Conservation (phyloP, 2,329 filamentous ascomycete genomes). For the Diaporthe sp. region DNA sequence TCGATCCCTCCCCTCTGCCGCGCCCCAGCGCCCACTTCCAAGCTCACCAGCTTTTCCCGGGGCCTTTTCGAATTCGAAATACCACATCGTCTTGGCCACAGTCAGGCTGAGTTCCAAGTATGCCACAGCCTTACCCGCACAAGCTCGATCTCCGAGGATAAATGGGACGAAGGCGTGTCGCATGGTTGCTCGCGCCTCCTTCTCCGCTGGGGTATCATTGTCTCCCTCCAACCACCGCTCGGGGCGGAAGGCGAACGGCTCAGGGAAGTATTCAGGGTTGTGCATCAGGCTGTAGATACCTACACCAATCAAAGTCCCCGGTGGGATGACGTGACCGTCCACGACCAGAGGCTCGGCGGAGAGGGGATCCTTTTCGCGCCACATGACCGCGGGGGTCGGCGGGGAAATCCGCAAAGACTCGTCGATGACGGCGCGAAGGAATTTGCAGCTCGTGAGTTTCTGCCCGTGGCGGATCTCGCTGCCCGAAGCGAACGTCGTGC, state of each 20-base stretch:
- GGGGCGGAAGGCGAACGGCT: conserved; percentile 47
- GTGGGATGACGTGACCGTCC: conserved; percentile 48
- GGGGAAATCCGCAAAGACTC: conserved; percentile 2
- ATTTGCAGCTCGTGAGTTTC: not conserved
- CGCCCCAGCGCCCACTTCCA: not conserved
- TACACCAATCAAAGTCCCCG: conserved; percentile 48
- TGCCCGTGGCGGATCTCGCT: not conserved
- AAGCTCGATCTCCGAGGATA: conserved; percentile 18
- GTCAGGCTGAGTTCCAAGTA: conserved; percentile 32
- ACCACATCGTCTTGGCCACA: conserved; percentile 35
- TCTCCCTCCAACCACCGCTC: conserved; percentile 49
- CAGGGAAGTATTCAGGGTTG: conserved; percentile 48
- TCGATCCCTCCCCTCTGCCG: not conserved
- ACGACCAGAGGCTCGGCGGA: conserved; percentile 40
- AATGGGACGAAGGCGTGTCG: conserved; percentile 31
- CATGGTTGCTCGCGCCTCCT: not conserved
- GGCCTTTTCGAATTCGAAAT: conserved; percentile 36
- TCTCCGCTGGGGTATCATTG: not conserved
- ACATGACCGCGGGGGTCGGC: not conserved
- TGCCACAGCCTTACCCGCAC: conserved; percentile 36
- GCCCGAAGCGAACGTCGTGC: conserved; percentile 1
- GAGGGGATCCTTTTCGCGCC: not conserved
- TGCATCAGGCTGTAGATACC: conserved; percentile 50
- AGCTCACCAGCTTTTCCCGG: conserved; percentile 11
- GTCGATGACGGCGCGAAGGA: conserved; percentile 16